Base-by-base conservation (phyloP, 345 rosid genomes). In the Dimocarpus longan region DNA sequence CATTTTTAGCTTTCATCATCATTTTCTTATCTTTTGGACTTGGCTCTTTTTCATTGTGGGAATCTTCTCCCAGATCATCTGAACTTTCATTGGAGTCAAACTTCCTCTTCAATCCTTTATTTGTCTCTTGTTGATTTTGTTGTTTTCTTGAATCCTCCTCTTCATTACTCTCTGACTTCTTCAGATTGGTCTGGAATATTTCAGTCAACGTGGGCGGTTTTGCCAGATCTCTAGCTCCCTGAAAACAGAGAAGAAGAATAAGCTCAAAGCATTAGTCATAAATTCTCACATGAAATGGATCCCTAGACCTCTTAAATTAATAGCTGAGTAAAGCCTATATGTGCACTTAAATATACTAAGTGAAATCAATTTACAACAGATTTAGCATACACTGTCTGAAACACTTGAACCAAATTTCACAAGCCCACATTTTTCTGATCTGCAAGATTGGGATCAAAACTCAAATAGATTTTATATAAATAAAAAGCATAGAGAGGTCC, bases 201-300 rank as follows among this genome's bases (percentile, higher is more conserved):
- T 94, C 95, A 59, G 90, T 91, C 74, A 92, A 77, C 28, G 98
- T 85, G 26, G 98, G 97, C 46, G 98, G 97, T 68, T 92, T 90
- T 59, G 94, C 90, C 71, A 94, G 82, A 87, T 82, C 87, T 88
- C 92, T 89, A 80, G 94, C 95, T 81, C 95, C 98, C 98, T 94
- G 74, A 68, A 65, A 71, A 59, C 54, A 66, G 22, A 76, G 40
- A 57, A 72, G 64, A 52, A 72, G 57, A 50, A 68, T 10, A 16
- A 68, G 52, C 70, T 19, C 15, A 62, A 21, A 48, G 19, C 12
- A 32, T 60, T 48, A 3, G 46, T n/a, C 63, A 52, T 13, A 32
- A 59, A 12, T 18, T 18, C 32, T 57, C 52, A 12, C 18, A 8
- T 39, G 52, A 39, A 54, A 15, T 28, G 7, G 24, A 26, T 18